Conservation (phyloP, 2,329 filamentous ascomycete genomes). For the Phaeophleospora eucalypticola region DNA sequence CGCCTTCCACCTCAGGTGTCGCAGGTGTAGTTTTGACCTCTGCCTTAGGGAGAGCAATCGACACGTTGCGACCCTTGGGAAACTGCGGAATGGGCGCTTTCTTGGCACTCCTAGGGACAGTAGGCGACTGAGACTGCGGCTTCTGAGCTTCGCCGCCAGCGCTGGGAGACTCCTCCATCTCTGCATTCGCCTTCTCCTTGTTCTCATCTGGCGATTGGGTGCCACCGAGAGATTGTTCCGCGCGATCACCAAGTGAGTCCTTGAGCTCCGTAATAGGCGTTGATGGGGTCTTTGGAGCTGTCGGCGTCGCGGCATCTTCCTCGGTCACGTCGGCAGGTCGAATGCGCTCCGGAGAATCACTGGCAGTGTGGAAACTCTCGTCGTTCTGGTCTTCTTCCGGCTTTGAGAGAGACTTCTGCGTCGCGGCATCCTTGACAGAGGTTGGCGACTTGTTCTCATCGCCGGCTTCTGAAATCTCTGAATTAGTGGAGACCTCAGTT, state of each 20-base stretch:
- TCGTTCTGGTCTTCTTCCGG: slow-evolving; percentile 24
- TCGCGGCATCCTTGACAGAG: neutral
- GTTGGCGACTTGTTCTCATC: neutral
- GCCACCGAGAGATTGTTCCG: no score
- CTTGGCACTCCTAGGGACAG: slow-evolving; percentile 4
- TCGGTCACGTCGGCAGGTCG: neutral
- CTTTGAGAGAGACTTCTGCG: slow-evolving; percentile 2
- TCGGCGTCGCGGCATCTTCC: neutral
- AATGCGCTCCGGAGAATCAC: slow-evolving; percentile 22
- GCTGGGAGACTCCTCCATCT: neutral
- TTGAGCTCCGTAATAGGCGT: neutral
- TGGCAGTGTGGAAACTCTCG: slow-evolving; percentile 34
- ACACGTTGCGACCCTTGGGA: slow-evolving; percentile 9
- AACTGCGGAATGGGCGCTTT: slow-evolving; percentile 13
- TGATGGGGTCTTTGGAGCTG: neutral
- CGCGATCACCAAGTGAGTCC: no score
- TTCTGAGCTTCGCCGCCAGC: neutral
- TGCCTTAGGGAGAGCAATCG: slow-evolving; percentile 7
- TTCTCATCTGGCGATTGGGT: neutral
- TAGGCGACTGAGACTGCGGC: neutral
- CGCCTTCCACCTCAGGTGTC: neutral
- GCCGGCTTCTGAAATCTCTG: no score
- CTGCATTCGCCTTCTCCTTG: neutral
- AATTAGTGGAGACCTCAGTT: no score
- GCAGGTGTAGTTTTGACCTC: slow-evolving; percentile 1